A percentile compares a stretch with the other conserved stretches of the same genome.
Conservation (phyloP, 2,329 filamentous ascomycete genomes). For the Mariannaea sp. region DNA sequence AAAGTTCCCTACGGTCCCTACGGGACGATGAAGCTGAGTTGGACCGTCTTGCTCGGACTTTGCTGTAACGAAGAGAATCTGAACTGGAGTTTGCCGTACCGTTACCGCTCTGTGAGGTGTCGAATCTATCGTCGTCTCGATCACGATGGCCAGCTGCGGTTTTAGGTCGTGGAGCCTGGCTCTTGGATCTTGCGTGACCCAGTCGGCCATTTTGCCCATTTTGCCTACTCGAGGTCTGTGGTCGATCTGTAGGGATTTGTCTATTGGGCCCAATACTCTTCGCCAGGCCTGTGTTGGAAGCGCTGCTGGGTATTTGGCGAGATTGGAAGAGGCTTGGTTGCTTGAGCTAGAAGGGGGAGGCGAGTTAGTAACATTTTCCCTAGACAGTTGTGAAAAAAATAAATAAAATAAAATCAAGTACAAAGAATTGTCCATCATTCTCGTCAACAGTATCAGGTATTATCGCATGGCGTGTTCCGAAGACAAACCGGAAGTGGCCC, state of each 20-base stretch:
- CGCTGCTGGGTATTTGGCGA: slow-evolving; percentile 45
- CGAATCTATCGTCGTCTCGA: slow-evolving; percentile 46
- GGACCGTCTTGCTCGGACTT: slow-evolving; percentile 35
- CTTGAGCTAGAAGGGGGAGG: slow-evolving; percentile 40
- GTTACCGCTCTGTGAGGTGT: slow-evolving; percentile 41
- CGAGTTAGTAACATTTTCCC: slow-evolving; percentile 5
- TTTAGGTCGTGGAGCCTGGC: slow-evolving; percentile 44
- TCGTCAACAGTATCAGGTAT: slow-evolving; percentile 7
- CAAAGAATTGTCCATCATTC: slow-evolving; percentile 17
- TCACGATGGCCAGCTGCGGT: slow-evolving; percentile 49
- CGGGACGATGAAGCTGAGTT: slow-evolving; percentile 37
- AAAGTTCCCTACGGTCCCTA: slow-evolving; percentile 54
- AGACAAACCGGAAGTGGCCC: slow-evolving; percentile 11
- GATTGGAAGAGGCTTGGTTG: slow-evolving; percentile 39
- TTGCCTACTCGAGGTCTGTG: slow-evolving; percentile 58
- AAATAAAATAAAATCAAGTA: slow-evolving; percentile 9
- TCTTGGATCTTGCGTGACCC: slow-evolving; percentile 51
- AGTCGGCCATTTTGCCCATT: slow-evolving; percentile 53
- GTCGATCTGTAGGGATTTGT: slow-evolving; percentile 52
- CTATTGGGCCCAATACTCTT: slow-evolving; percentile 62
- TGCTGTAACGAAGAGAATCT: slow-evolving; percentile 31
- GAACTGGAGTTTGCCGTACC: slow-evolving; percentile 42
- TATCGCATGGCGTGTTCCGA: slow-evolving; percentile 9
- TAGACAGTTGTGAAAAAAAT: not conserved
- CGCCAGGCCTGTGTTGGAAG: slow-evolving; percentile 54